phyloP scores from a whole-genome alignment of 2,329 filamentous ascomycete species.

The Stemphylium vesicarium region DNA sequence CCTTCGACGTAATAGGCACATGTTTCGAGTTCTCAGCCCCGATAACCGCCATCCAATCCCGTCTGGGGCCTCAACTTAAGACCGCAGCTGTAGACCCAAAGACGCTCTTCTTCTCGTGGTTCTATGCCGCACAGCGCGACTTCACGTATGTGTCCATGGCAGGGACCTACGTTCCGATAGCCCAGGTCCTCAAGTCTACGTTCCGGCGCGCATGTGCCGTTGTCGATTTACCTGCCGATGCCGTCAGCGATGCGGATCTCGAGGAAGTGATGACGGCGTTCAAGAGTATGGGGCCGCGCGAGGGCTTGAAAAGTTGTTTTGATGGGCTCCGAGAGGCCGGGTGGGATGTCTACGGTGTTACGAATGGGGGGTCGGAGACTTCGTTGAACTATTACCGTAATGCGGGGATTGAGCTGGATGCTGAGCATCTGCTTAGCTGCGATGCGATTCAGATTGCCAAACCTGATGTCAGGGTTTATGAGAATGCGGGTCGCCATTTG shows the following conservation, averaged over 20 bases:
- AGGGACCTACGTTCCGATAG: constrained; percentile 30
- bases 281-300: constrained; percentile 26
- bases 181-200: constrained; percentile 25
- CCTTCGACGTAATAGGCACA: constrained; percentile 37
- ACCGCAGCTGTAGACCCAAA: constrained; percentile 24
- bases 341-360: constrained; percentile 32
- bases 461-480: constrained; percentile 30
- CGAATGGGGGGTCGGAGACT: constrained; percentile 28
- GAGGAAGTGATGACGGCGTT: constrained; percentile 30
- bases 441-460: constrained; percentile 30
- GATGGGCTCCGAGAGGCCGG: constrained; percentile 27
- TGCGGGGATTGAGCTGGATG: constrained; percentile 27
- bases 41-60: constrained; percentile 25
- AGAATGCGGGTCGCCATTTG: constrained; percentile 25
- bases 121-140: constrained; percentile 36
- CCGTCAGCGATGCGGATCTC: constrained; percentile 27
- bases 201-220: constrained; percentile 28
- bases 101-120: constrained; percentile 36
- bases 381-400: constrained; percentile 25
- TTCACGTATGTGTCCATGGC: constrained; percentile 33
- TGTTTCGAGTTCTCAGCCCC: constrained; percentile 30
- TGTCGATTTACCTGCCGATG: constrained; percentile 24
- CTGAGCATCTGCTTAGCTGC: constrained; percentile 28
- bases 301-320: constrained; percentile 29
- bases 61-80: constrained; percentile 21